Evolutionary conservation across 345 rosid genomes (phyloP), one percentile per base, ranked within the genome.

Genomic region (Euphorbia tirucalli): DNA sequence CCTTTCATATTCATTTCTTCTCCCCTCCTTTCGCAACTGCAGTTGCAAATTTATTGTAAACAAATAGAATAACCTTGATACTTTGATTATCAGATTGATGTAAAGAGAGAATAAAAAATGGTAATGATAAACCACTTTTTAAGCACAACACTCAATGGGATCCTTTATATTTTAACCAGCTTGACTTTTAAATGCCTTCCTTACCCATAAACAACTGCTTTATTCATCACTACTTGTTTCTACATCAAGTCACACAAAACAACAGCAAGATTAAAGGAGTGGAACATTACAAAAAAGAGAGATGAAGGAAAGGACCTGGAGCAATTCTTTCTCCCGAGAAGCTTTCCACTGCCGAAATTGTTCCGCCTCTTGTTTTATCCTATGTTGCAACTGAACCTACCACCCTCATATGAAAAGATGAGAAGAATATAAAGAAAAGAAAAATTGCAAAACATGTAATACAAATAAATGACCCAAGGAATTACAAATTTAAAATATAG

Each of bases 341-440:
- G 99, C 97, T 79, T 95, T 95, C 99, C 98, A 95, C 61, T 88
- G 99, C 49, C 98, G 89, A 80, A 95, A 95, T 76, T 92, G 99
- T 74, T 92, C 99, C 22, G 98, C 96, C 81, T 95, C 99, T 84
- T 92, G 98, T 85, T 90, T 95, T 83, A 95, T 95, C 73, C 86
- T 95, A 65, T 92, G 94, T 72, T 92, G 99, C 80, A 95, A 83
- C 79, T 95, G 99, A 83, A 95, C 99, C 99, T 95, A 60, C n/a
- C 14, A 77, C 56, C 65, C 31, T 57, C 72, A 73, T 32, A 75
- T 28, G 28, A 46, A 67, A 31, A 65, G 25, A 59, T 64, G 58
- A 72, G n/a, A 59, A 69, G 57, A 55, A 55, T 7, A 22, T 43
- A 41, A 31, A 27, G 43, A 18, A 69, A 22, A 64, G 13, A 11